Base-by-base conservation (phyloP, 108 stramenopile genomes). In the Cyclotella choctawhatcheeana region DNA sequence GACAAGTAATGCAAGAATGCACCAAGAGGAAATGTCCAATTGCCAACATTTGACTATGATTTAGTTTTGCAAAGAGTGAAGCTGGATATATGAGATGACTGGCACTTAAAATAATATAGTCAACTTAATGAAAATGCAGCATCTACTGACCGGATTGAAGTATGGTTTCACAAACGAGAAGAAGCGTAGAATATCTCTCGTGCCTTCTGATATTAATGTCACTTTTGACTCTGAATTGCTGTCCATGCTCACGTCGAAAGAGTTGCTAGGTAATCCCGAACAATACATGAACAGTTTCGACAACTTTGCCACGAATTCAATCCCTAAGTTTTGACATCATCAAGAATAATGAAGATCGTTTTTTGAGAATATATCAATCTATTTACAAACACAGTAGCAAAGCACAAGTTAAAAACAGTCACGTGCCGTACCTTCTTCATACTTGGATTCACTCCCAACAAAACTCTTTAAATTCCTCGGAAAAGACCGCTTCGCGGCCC, bases 21-120 rank as follows among this genome's bases (percentile, higher is more conserved):
- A 16, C 93, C 93, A 33, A 96, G 52, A 12, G 90, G 86, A 68
- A 94, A 92, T 0, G 95, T 94, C 95, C 95, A 96, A 10, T 82
- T 48, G 45, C 95, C 95, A 58, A 87, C 53, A 81, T 96, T 96
- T 29, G 91, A 93, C 63, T 48, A 40, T 40, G 6, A 40, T 10
- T 40, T 40, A 40, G 37, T 40, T 10, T 40, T 40, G 37, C 12
- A 40, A 12, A 40, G 12, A n/a, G n/a, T n/a, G n/a, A n/a, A n/a
- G n/a, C n/a, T n/a, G n/a, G n/a, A n/a, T n/a, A n/a, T n/a, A n/a
- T n/a, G n/a, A n/a, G n/a, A n/a, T n/a, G n/a, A n/a, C n/a, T n/a
- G n/a, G n/a, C n/a, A n/a, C n/a, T n/a, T n/a, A n/a, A n/a, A n/a
- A n/a, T n/a, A n/a, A n/a, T n/a, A n/a, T n/a, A n/a, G n/a, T n/a